These are phyloP conservation scores for Elaeagnus macrophylla DNA, from an alignment of 306 rosid species.

Conservation along the genomic window DNA sequence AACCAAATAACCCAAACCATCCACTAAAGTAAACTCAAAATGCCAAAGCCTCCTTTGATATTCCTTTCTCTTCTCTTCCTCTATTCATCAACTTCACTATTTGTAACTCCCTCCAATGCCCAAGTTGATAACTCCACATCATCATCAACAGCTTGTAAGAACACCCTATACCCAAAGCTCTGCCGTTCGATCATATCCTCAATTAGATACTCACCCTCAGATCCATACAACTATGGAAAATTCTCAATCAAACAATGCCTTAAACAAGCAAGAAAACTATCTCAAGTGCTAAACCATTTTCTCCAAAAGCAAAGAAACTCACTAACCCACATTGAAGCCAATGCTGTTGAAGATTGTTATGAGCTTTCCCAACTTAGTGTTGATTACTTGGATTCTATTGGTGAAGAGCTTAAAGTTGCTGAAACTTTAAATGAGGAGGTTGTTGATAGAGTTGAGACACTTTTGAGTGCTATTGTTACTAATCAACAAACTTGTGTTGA, in stretches of 20 bases:
- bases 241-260: slow-evolving; percentile 60
- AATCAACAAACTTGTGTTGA: slow-evolving; percentile 74
- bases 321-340: slow-evolving; percentile 17
- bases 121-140: neutral
- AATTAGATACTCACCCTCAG: slow-evolving; percentile 41
- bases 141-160: slow-evolving; percentile 42
- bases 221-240: slow-evolving; percentile 50
- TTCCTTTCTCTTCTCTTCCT: too few species aligned
- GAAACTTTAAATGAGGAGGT: slow-evolving; percentile 17
- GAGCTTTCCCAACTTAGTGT: slow-evolving; percentile 49
- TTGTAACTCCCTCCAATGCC: too few species aligned
- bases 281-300: slow-evolving; percentile 24
- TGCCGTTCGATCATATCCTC: slow-evolving; percentile 64
- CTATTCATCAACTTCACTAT: too few species aligned
- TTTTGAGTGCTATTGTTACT: slow-evolving; percentile 62
- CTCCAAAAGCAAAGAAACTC: slow-evolving; percentile 14
- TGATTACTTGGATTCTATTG: slow-evolving; percentile 35
- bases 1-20: too few species aligned
- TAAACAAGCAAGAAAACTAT: slow-evolving; percentile 42
- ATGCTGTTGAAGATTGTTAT: slow-evolving; percentile 52
- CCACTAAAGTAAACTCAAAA: too few species aligned
- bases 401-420: slow-evolving; percentile 25
- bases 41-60: too few species aligned
- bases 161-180: slow-evolving; percentile 62
- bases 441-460: slow-evolving; percentile 37